Conservation (phyloP, 75 land plant species). For the Pseudotsuga menziesii region DNA sequence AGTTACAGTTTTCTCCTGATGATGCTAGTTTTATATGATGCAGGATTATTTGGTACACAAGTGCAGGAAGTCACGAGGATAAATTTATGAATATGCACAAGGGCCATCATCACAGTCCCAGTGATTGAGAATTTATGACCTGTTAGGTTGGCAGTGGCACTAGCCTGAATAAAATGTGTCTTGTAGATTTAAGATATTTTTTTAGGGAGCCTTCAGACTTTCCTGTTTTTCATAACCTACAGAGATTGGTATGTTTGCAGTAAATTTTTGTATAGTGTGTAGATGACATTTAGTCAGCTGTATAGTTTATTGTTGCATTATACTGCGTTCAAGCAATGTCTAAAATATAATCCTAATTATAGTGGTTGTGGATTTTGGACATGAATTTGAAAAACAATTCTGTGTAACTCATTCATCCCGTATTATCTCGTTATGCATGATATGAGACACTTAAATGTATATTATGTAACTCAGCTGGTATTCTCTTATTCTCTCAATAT, state of each 20-base stretch:
- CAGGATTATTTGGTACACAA: conserved; percentile 3
- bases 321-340: not conserved
- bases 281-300: too few relatives aligned
- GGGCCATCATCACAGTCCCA: not conserved
- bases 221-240: not conserved
- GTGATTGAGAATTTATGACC: not conserved
- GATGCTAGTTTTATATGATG: not conserved
- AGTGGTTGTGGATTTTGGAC: not conserved
- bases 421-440: not conserved
- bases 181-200: not conserved
- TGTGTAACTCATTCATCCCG: not conserved
- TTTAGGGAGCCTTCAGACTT: not conserved
- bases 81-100: not conserved
- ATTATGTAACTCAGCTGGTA: too few relatives aligned
- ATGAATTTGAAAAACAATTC: not conserved
- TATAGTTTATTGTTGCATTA: not conserved
- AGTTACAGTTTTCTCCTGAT: not conserved
- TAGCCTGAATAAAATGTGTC: not conserved
- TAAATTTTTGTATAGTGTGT: not conserved
- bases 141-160: not conserved
- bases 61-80: not conserved
- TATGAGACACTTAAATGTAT: too few relatives aligned
- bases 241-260: not conserved
- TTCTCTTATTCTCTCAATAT: too few relatives aligned
- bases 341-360: not conserved